These are phyloP conservation scores for Brasenia schreberi DNA, from an alignment of 164 flowering plant genomes.

Conservation along the genomic window DNA sequence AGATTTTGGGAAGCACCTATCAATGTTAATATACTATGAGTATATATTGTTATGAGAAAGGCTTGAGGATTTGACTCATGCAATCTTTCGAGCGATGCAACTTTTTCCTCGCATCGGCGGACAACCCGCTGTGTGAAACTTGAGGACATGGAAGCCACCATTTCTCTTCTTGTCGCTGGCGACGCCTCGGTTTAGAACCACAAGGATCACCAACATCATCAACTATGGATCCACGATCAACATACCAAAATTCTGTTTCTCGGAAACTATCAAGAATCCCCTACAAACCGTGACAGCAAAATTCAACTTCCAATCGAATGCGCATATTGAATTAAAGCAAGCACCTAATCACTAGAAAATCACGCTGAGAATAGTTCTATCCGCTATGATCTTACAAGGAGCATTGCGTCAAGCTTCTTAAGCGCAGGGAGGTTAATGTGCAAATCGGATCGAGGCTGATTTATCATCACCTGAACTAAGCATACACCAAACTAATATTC, in stretches of 20 bases:
- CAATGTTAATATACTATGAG: too few relatives aligned
- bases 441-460: conserved; percentile 56
- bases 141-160: conserved; percentile 83
- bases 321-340: background rate
- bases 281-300: background rate
- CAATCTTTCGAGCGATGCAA: conserved; percentile 61
- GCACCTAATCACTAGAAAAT: background rate
- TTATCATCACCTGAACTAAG: conserved; percentile 34
- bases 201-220: conserved; percentile 9
- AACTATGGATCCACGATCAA: conserved; percentile 41
- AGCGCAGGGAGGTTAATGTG: conserved; percentile 65
- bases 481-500: background rate
- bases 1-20: too few relatives aligned
- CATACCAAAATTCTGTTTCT: conserved; percentile 47
- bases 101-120: conserved; percentile 39
- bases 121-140: conserved; percentile 54
- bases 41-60: too few relatives aligned
- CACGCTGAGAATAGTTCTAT: background rate
- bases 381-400: conserved; percentile 12
- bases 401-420: conserved; percentile 68
- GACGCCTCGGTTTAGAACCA: conserved; percentile 21
- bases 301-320: background rate
- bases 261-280: conserved; percentile 49
- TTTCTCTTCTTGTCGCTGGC: conserved; percentile 54
- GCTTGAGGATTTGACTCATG: conserved; percentile 58